Conservation (phyloP, 352 stramenopile genomes). For the Pythium scleroteichum region DNA sequence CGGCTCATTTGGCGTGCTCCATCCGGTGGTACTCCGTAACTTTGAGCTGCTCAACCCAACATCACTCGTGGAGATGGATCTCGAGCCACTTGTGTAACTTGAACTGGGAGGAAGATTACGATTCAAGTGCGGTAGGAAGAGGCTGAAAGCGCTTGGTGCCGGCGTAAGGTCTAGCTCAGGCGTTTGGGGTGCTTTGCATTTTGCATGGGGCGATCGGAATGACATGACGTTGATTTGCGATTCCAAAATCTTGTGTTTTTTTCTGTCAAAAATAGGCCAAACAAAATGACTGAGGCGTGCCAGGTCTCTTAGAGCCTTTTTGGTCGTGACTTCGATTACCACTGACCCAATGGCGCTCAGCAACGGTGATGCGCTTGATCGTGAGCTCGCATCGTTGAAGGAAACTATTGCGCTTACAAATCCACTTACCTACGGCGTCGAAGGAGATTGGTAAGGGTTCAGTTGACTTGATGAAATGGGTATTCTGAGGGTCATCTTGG, state of each 20-base stretch:
- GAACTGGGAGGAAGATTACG: background rate
- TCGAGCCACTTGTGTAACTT: conserved; percentile 95
- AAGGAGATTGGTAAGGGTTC: conserved; percentile 56
- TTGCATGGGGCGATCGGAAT: background rate
- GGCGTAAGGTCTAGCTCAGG: too few species aligned
- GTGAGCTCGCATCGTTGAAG: conserved; percentile 62
- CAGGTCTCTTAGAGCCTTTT: too few species aligned
- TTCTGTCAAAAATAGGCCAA: conserved; percentile 25
- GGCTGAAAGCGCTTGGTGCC: background rate
- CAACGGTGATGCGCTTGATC: conserved; percentile 53
- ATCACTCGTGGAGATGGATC: conserved; percentile 97
- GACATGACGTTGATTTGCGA: background rate
- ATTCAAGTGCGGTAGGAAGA: background rate
- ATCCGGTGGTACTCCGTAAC: conserved; percentile 97
- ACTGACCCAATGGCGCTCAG: conserved; percentile 11
- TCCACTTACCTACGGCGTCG: conserved; percentile 72
- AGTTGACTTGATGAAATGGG: too few species aligned
- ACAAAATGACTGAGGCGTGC: too few species aligned
- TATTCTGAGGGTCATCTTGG: too few species aligned
- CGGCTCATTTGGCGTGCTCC: conserved; percentile 97
- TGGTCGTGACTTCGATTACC: too few species aligned
- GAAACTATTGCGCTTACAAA: conserved; percentile 81
- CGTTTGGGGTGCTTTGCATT: too few species aligned
- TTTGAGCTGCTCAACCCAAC: conserved; percentile 98
- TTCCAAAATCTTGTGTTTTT: conserved; percentile 8